A percentile compares a stretch with the other conserved stretches of the same genome.
phyloP scores from a whole-genome alignment of 2,329 filamentous ascomycete genomes.

The Phaeomoniella chlamydospora region DNA sequence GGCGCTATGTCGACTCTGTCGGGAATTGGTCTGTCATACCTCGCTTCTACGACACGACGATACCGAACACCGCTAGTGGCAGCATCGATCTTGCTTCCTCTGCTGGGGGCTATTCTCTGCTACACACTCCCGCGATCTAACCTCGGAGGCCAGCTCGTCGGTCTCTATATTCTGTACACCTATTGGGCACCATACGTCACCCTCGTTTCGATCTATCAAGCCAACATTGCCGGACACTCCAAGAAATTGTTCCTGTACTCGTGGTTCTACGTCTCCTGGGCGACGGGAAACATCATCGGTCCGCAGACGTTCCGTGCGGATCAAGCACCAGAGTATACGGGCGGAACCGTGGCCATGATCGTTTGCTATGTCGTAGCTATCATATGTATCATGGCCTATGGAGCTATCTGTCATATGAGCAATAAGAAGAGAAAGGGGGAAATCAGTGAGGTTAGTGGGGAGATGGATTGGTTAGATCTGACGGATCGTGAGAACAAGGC shows the following conservation, averaged over 20 bases:
- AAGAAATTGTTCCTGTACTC: slow-evolving; percentile 25
- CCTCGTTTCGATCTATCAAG: slow-evolving; percentile 14
- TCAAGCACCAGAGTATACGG: slow-evolving; percentile 22
- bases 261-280: slow-evolving; percentile 24
- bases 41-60: slow-evolving; percentile 13
- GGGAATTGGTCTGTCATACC: slow-evolving; percentile 16
- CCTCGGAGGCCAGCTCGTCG: slow-evolving; percentile 22
- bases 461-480: slow-evolving; percentile 20
- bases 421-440: slow-evolving; percentile 10
- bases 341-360: slow-evolving; percentile 3
- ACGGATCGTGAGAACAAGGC: slow-evolving; percentile 19
- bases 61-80: slow-evolving; percentile 5
- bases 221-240: slow-evolving; percentile 22
- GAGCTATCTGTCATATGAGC: background rate
- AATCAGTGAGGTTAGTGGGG: slow-evolving; percentile 7
- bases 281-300: slow-evolving; percentile 25
- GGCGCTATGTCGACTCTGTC: slow-evolving; percentile 9
- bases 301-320: slow-evolving; percentile 24
- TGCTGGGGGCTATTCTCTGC: slow-evolving; percentile 14
- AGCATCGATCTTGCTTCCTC: slow-evolving; percentile 6
- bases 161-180: slow-evolving; percentile 25
- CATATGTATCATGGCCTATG: background rate
- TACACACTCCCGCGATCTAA: slow-evolving; percentile 17
- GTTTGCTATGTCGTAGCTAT: background rate
- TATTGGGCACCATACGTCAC: slow-evolving; percentile 21